phyloP scores from a whole-genome alignment of 495 filamentous ascomycete species.

The Aspergillus sclerotioniger region DNA sequence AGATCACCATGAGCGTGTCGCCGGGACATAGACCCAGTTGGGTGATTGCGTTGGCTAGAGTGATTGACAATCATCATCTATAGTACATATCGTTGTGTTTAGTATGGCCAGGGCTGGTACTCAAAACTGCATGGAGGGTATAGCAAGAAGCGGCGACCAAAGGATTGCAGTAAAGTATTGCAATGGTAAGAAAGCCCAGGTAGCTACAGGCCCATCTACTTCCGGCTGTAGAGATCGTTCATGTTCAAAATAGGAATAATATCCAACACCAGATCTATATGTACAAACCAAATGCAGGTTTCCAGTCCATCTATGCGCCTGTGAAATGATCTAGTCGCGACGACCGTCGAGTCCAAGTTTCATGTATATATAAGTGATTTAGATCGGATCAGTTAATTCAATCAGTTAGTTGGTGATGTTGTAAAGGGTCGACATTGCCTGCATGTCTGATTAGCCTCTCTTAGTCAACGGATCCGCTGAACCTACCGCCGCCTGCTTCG shows the following conservation, averaged over 20 bases:
- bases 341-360: neutral
- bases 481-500: conserved; percentile 74
- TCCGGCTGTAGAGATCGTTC: neutral
- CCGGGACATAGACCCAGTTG: conserved; percentile 70
- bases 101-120: too few relatives aligned
- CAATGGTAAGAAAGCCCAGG: too few relatives aligned
- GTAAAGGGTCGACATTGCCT: conserved; percentile 34
- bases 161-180: too few relatives aligned
- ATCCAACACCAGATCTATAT: neutral
- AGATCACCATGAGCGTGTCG: conserved; percentile 69
- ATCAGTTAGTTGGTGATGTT: conserved; percentile 20
- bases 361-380: neutral
- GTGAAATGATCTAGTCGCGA: neutral
- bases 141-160: too few relatives aligned
- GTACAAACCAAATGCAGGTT: neutral
- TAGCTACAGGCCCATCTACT: too few relatives aligned
- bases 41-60: conserved; percentile 30
- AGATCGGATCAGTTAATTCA: neutral
- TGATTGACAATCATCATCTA: too few relatives aligned
- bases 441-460: conserved; percentile 7
- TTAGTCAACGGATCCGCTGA: neutral
- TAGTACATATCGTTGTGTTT: too few relatives aligned
- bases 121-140: too few relatives aligned
- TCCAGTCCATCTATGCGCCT: neutral
- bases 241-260: neutral